A percentile compares a stretch with the other conserved stretches of the same genome.
Evolutionary conservation across 2,329 filamentous ascomycete genomes (phyloP).

Genomic region (Diplodia corticola): DNA sequence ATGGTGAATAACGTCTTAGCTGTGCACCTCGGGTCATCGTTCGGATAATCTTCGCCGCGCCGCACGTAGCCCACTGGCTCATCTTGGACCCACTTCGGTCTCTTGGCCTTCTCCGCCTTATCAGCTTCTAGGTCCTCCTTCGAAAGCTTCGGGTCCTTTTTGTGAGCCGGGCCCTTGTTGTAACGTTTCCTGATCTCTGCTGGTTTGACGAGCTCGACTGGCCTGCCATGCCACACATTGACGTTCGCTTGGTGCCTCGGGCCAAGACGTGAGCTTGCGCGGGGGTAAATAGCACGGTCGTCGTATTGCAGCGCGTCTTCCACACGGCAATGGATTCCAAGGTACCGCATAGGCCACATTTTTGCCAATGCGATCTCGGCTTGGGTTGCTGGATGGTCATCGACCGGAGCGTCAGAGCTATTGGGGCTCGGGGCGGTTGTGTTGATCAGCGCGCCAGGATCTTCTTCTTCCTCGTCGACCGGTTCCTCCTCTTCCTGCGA

Average conservation of each 20-base stretch:
- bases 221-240: conserved; percentile 77
- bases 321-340: conserved; percentile 92
- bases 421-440: conserved; percentile 52
- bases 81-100: conserved; percentile 92
- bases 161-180: conserved; percentile 61
- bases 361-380: conserved; percentile 92
- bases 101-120: conserved; percentile 72
- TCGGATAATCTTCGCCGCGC: conserved; percentile 75
- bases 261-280: conserved; percentile 88
- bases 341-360: conserved; percentile 93
- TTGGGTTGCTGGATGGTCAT: conserved; percentile 66
- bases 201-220: conserved; percentile 88
- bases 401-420: conserved; percentile 53
- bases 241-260: conserved; percentile 89
- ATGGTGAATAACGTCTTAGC: conserved; percentile 78
- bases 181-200: conserved; percentile 80
- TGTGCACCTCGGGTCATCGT: conserved; percentile 73
- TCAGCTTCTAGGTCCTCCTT: conserved; percentile 87
- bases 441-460: conserved; percentile 37
- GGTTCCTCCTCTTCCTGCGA: conserved; percentile 65
- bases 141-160: conserved; percentile 73
- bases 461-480: conserved; percentile 71
- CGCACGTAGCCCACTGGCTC: conserved; percentile 82
- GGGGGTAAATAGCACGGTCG: conserved; percentile 88
- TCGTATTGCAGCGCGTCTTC: conserved; percentile 97